A percentile compares a stretch with the other conserved stretches of the same genome.
These are phyloP conservation scores for Claviceps citrina DNA, from an alignment of 2,329 filamentous ascomycete genomes.

Conservation along the genomic window DNA sequence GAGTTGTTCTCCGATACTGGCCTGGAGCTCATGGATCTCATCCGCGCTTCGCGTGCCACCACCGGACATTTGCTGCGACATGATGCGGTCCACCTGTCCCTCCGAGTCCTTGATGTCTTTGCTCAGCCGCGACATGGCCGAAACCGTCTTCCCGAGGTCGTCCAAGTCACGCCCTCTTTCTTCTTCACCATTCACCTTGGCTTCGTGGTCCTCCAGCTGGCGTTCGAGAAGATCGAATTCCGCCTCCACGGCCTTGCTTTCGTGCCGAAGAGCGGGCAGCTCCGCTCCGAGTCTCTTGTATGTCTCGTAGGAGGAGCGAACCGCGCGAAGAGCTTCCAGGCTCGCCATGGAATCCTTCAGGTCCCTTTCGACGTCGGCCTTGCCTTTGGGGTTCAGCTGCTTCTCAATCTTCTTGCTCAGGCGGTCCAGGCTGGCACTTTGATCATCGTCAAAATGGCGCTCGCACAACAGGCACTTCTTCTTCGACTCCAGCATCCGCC, in stretches of 20 bases:
- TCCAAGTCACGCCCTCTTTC: conserved; percentile 58
- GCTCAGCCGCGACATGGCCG: conserved; percentile 56
- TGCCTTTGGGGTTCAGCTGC: conserved; percentile 44
- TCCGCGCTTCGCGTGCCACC: conserved; percentile 51
- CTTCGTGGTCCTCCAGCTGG: conserved; percentile 53
- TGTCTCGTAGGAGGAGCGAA: conserved; percentile 55
- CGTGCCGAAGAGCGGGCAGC: conserved; percentile 51
- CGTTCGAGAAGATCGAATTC: conserved; percentile 46
- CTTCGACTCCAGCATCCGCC: conserved; percentile 48
- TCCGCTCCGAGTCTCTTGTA: conserved; percentile 57
- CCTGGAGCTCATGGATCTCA: conserved; percentile 67
- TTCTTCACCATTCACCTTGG: conserved; percentile 46
- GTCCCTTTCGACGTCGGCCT: conserved; percentile 45
- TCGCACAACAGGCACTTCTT: conserved; percentile 66
- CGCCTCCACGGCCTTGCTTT: conserved; percentile 44
- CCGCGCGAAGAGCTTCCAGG: conserved; percentile 44
- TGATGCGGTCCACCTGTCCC: conserved; percentile 57
- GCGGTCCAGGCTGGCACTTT: conserved; percentile 40
- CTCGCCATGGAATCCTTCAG: conserved; percentile 35
- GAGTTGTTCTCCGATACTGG: conserved; percentile 49
- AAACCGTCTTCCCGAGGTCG: conserved; percentile 58
- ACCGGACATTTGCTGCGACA: conserved; percentile 58
- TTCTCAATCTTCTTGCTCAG: conserved; percentile 53
- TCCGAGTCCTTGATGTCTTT: conserved; percentile 58
- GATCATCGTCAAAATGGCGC: conserved; percentile 48